phyloP scores from a whole-genome alignment of 306 rosid species.

The Dryas alaskensis region DNA sequence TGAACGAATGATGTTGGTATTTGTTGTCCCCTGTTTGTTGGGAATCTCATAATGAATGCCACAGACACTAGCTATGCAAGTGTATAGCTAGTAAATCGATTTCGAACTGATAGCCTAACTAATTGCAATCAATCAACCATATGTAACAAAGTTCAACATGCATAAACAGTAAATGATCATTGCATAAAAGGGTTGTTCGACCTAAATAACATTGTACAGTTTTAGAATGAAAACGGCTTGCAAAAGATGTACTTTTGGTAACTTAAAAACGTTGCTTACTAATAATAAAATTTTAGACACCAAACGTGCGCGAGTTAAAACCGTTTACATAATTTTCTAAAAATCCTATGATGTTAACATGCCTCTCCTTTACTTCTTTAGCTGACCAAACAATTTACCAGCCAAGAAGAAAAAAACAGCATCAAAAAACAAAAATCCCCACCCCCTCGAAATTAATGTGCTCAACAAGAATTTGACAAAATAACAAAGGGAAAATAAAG shows the following conservation, averaged over 20 bases:
- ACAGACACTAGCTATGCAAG: constrained; percentile 5
- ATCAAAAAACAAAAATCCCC: not conserved
- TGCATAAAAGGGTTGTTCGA: not conserved
- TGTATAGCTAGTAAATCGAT: constrained; percentile 12
- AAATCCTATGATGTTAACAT: not conserved
- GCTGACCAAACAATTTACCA: constrained; percentile 9
- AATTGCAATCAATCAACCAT: constrained; percentile 8
- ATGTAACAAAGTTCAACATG: constrained; percentile 4
- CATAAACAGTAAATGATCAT: not conserved
- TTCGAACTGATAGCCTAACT: constrained; percentile 3
- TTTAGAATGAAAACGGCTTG: not conserved
- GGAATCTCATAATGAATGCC: constrained; percentile 18
- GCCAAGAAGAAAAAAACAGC: not conserved
- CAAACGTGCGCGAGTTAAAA: constrained; percentile 13
- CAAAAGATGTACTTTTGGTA: not conserved
- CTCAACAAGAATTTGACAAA: not conserved
- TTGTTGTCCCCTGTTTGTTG: not conserved
- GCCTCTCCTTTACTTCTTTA: constrained; percentile 18
- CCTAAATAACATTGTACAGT: not conserved
- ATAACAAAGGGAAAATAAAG: not conserved
- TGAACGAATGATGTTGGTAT: not conserved
- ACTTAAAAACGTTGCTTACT: not conserved
- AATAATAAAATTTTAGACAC: constrained; percentile 19
- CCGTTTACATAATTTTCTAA: not conserved
- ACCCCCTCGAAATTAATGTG: constrained; percentile 3